Evolutionary conservation across 2,329 filamentous ascomycete species (phyloP), one percentile per base, ranked within the genome.

Genomic region (Shiraia sp.): DNA sequence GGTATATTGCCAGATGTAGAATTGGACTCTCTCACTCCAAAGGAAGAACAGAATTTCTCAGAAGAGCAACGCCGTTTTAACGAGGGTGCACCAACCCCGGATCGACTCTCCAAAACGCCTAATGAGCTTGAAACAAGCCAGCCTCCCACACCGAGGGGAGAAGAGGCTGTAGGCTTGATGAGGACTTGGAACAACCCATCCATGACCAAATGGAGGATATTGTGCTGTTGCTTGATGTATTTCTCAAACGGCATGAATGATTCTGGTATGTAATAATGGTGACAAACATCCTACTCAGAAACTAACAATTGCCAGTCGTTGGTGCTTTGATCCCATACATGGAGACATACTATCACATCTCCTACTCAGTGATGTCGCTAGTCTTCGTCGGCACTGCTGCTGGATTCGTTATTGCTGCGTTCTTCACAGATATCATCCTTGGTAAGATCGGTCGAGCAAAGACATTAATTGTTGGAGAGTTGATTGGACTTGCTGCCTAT

Each of bases 241-340:
- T 78, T 93, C 47, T 77, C 78, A 2, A 84, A 85, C 55, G 90
- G 88, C 0, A 70, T 93, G 44, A 88, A 82, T 53, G 90, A 95
- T 66, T 81, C 83, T 29, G 84, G 65, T 68, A 56, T 12, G 61
- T 56, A n/a, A n/a, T n/a, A n/a, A n/a, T n/a, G n/a, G n/a, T n/a
- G n/a, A n/a, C n/a, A n/a, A 16, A 6, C 2, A 12, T 14, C 6
- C n/a, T 12, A 10, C n/a, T 10, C 14, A 4, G 14, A 9, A 12
- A 35, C 47, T 63, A 19, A 63, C 25, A 15, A 7, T 2, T 4
- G 19, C 0, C 30, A 55, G 72, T 86, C 0, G 82, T 88, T 1
- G 89, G 89, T 60, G 87, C 88, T 9, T 62, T 93, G 42, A 87
- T 95, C 53, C 88, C 89, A 0, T 90, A 90, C 60, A 87, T 95